A percentile compares a stretch with the other conserved stretches of the same genome.
Evolutionary conservation across 2,329 filamentous ascomycete species (phyloP).

Genomic region (Arthrocladium fulminans): DNA sequence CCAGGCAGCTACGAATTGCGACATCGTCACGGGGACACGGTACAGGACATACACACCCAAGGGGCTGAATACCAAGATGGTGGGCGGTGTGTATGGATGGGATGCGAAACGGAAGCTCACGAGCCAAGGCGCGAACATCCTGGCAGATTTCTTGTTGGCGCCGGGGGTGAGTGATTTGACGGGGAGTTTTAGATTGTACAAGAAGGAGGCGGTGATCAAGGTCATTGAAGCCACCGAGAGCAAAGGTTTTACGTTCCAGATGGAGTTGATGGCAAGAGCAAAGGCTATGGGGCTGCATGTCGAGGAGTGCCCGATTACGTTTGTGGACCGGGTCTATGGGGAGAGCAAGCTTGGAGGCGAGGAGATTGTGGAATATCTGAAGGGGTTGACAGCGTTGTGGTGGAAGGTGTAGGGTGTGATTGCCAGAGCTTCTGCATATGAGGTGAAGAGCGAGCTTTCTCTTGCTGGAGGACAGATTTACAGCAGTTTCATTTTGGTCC

Average conservation of each 20-base stretch:
- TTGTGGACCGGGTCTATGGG: constrained; percentile 90
- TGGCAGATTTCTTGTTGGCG: constrained; percentile 86
- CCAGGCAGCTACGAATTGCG: constrained; percentile 71
- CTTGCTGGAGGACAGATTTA: neutral
- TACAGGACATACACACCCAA: constrained; percentile 63
- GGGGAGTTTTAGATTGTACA: constrained; percentile 89
- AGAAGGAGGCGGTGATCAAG: constrained; percentile 78
- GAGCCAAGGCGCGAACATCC: constrained; percentile 80
- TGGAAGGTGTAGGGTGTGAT: constrained; percentile 63
- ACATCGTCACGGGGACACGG: constrained; percentile 93
- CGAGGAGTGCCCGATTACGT: constrained; percentile 89
- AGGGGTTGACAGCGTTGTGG: constrained; percentile 71
- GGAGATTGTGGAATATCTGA: constrained; percentile 94
- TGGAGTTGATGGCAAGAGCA: constrained; percentile 98
- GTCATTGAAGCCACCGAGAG: constrained; percentile 86
- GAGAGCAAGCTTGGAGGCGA: constrained; percentile 90
- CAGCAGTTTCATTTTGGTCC: neutral
- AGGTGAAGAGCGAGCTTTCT: neutral
- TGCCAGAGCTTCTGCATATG: too few species aligned
- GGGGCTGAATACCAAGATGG: constrained; percentile 23
- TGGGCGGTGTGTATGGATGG: constrained; percentile 87
- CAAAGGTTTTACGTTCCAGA: constrained; percentile 98
- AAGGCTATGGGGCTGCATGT: constrained; percentile 94
- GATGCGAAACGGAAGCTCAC: constrained; percentile 74
- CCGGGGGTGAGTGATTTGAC: constrained; percentile 94